These are phyloP conservation scores for Oryza nivara DNA, from an alignment of 176 grass and related monocot genomes.

Conservation along the genomic window DNA sequence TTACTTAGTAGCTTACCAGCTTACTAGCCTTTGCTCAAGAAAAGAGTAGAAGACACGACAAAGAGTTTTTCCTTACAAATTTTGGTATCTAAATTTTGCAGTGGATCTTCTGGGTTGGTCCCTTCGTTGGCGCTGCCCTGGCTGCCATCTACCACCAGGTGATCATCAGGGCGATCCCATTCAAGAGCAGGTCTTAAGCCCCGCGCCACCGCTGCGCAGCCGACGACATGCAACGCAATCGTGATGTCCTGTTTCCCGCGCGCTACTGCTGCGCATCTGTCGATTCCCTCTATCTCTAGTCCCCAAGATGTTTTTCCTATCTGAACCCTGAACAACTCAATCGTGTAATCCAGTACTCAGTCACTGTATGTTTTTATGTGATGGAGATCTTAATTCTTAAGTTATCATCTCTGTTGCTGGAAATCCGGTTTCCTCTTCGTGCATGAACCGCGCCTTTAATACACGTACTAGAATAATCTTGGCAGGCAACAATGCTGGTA, in stretches of 20 bases:
- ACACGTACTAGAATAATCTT: background rate
- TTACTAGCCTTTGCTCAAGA: background rate
- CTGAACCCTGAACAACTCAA: conserved; percentile 13
- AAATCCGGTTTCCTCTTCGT: background rate
- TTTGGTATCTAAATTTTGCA: conserved; percentile 26
- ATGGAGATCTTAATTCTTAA: conserved; percentile 49
- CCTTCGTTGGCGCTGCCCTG: conserved; percentile 83
- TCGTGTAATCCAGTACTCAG: conserved; percentile 36
- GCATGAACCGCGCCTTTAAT: background rate
- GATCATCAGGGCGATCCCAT: conserved; percentile 96
- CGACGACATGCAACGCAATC: background rate
- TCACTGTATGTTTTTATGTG: conserved; percentile 15
- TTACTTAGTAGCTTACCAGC: too few relatives aligned
- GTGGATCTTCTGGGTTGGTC: conserved; percentile 99
- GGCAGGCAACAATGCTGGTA: background rate
- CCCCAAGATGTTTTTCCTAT: conserved; percentile 23
- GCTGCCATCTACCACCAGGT: conserved; percentile 97
- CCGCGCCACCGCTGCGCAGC: background rate
- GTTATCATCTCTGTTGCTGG: conserved; percentile 20
- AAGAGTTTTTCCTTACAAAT: background rate
- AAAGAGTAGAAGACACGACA: conserved; percentile 8
- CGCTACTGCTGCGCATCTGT: background rate
- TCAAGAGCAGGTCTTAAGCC: conserved; percentile 85
- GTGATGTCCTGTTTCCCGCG: conserved; percentile 30
- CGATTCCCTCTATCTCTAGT: conserved; percentile 25